Base-by-base conservation (phyloP, 140 eudicot species). In the Eryngium alpinum region DNA sequence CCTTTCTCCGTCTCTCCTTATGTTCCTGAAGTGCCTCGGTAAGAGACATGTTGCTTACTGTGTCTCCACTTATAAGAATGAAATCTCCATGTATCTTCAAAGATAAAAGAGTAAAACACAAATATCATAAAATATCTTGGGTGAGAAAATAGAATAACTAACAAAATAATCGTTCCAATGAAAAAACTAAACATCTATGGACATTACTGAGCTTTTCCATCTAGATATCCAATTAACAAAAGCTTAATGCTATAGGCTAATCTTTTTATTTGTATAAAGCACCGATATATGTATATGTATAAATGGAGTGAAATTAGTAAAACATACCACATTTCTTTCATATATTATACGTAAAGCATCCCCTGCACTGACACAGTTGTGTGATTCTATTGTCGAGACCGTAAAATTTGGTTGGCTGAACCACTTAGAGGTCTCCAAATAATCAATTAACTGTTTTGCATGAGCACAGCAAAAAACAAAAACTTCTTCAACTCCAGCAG, bases 391-490 rank as follows among this genome's bases (percentile, higher is more conserved):
- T 52, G 97, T 91, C 27, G 89, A 84, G 85, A 95, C 97, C 0
- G 89, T 72, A 66, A 92, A 92, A 85, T 92, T 89, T n/a, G 99
- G 92, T 79, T 91, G 97, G 77, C 78, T 82, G 56, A 87, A 66
- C 99, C 99, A 92, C 63, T 92, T 86, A 21, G 97, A 91, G 9
- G 82, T 90, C 51, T 92, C 80, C 81, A 95, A 78, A 84, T 95
- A 90, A 66, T 84, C 83, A 34, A 88, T 91, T 72, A 95, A 91
- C 87, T 95, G 97, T 83, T 90, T 92, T 22, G 97, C 90, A 66
- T 95, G 99, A 63, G 99, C 97, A 87, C 95, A 92, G 51, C 99
- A 95, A 74, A 95, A 92, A 9, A 92, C 95, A 70, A 92, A 92
- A 25, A 92, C 97, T 86, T 95, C 99, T 84, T 95, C 97, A n/a